These are phyloP conservation scores for Hippophae rhamnoides DNA, from an alignment of 306 rosid species.

Conservation along the genomic window DNA sequence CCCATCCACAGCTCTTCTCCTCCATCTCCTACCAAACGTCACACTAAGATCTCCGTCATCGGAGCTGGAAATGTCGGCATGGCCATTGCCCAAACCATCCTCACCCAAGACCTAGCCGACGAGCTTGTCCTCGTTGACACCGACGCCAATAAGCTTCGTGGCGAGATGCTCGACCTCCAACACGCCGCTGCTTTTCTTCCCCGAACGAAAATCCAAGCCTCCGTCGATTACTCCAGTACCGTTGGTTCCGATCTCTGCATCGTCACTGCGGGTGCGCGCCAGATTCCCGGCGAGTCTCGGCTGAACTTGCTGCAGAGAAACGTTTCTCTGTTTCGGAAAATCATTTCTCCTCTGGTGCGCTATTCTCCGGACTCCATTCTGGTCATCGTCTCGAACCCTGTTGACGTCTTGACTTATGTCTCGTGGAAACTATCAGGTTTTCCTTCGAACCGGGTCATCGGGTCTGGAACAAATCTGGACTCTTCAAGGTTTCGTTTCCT, in stretches of 20 bases:
- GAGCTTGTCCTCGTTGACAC: conserved; percentile 76
- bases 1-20: conserved; percentile 41
- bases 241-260: conserved; percentile 75
- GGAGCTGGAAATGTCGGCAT: conserved; percentile 94
- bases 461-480: conserved; percentile 90
- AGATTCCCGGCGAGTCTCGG: conserved; percentile 61
- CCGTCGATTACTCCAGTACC: conserved; percentile 63
- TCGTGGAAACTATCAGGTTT: conserved; percentile 89
- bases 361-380: conserved; percentile 48
- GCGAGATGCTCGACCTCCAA: conserved; percentile 90
- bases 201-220: conserved; percentile 68
- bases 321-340: conserved; percentile 46
- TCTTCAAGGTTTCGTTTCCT: conserved; percentile 83
- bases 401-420: conserved; percentile 66
- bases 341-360: conserved; percentile 56
- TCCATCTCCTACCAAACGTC: conserved; percentile 53
- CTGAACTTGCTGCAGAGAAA: conserved; percentile 68
- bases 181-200: conserved; percentile 96
- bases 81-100: conserved; percentile 97
- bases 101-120: conserved; percentile 67
- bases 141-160: conserved; percentile 66
- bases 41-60: conserved; percentile 60
- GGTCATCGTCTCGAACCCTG: conserved; percentile 74
- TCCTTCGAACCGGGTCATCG: conserved; percentile 76
- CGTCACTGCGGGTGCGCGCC: conserved; percentile 85